These are phyloP conservation scores for Solanum bukasovii DNA, from an alignment of 257 asterid genomes.

Conservation along the genomic window DNA sequence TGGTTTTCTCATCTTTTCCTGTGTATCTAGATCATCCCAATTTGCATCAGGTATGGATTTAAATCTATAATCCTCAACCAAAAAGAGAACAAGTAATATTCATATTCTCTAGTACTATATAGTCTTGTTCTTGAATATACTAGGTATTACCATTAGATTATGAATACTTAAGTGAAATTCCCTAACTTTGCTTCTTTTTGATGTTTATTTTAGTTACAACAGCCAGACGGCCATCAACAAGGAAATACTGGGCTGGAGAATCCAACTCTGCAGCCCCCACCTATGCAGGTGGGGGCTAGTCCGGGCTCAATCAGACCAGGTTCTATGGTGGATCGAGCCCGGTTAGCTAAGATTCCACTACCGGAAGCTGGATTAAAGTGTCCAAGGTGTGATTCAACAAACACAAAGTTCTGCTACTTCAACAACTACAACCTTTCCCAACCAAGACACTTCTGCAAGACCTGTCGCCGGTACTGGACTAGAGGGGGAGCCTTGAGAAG, in stretches of 20 bases:
- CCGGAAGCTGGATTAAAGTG: constrained; percentile 35
- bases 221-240: constrained; percentile 14
- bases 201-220: constrained; percentile 18
- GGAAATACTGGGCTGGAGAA: constrained; percentile 11
- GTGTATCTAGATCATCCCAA: constrained; percentile 44
- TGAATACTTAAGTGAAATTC: neutral
- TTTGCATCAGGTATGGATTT: constrained; percentile 36
- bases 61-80: neutral
- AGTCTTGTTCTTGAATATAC: constrained; percentile 37
- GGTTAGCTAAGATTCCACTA: constrained; percentile 21
- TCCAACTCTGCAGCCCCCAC: neutral
- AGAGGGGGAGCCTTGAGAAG: constrained; percentile 29
- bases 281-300: neutral
- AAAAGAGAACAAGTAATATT: constrained; percentile 17
- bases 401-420: constrained; percentile 36
- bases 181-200: neutral
- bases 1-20: constrained; percentile 45
- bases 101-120: constrained; percentile 15
- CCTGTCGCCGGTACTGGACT: constrained; percentile 36
- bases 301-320: constrained; percentile 29
- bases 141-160: neutral
- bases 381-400: constrained; percentile 33
- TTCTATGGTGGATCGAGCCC: constrained; percentile 38
- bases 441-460: constrained; percentile 37
- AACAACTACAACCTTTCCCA: constrained; percentile 35